Conservation (phyloP, 2,329 filamentous ascomycete species). For the Penicillium verrucosum region DNA sequence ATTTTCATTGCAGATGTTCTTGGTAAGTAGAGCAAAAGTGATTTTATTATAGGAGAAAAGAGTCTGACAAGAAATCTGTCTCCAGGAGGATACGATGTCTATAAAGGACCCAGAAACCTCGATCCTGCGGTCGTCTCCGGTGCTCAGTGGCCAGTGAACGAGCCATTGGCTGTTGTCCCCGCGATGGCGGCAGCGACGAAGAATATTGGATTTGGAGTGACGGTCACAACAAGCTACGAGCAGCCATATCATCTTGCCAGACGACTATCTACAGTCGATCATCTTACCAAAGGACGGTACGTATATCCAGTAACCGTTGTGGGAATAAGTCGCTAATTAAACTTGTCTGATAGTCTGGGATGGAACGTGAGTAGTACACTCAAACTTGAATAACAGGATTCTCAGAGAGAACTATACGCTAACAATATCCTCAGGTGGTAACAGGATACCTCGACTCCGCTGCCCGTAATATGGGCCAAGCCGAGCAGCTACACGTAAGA, state of each 20-base stretch:
- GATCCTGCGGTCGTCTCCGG: conserved; percentile 60
- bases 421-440: conserved; percentile 49
- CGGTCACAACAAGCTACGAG: conserved; percentile 66
- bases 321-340: not conserved
- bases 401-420: not conserved
- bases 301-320: conserved; percentile 12
- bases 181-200: conserved; percentile 67
- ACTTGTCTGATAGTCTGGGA: conserved; percentile 42
- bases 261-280: conserved; percentile 64
- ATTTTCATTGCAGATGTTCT: conserved; percentile 67
- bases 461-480: conserved; percentile 59
- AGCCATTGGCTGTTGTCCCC: conserved; percentile 61
- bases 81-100: conserved; percentile 65
- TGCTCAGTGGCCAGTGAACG: conserved; percentile 69
- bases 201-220: conserved; percentile 67
- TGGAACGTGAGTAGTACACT: conserved; percentile 50
- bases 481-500: conserved; percentile 49
- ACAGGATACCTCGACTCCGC: conserved; percentile 67
- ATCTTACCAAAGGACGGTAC: conserved; percentile 60
- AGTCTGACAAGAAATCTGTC: not conserved
- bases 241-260: conserved; percentile 65
- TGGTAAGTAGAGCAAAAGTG: conserved; percentile 29
- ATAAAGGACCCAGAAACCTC: conserved; percentile 59
- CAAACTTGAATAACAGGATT: not conserved
- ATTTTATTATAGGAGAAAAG: not conserved